These are phyloP conservation scores for Pinus tabuliformis DNA, from an alignment of 75 land plant species.

Conservation along the genomic window DNA sequence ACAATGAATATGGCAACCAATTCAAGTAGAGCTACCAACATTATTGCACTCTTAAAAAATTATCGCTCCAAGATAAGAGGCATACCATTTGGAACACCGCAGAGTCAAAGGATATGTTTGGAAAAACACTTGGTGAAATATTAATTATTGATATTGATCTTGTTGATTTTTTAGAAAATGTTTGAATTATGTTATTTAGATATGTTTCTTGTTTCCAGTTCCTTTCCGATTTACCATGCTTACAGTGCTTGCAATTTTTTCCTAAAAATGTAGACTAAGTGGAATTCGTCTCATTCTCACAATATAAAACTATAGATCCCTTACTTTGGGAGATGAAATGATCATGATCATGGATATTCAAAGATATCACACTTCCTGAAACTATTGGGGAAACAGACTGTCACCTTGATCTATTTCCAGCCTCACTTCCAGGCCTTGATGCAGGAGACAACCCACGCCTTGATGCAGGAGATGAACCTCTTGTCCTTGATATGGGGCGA, in stretches of 20 bases:
- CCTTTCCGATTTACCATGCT: too few species aligned
- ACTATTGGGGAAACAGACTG: conserved; percentile 62
- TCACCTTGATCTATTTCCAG: conserved; percentile 20
- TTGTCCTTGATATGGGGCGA: conserved; percentile 46
- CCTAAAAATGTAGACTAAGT: too few species aligned
- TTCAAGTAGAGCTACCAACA: not conserved
- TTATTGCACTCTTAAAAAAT: not conserved
- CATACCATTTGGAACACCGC: conserved; percentile 52
- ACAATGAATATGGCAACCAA: not conserved
- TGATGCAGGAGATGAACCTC: conserved; percentile 36
- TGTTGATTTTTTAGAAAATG: too few species aligned
- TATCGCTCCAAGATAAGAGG: not conserved
- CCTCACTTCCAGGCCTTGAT: conserved; percentile 45
- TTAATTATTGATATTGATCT: too few species aligned
- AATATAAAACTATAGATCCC: too few species aligned
- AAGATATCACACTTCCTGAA: conserved; percentile 66
- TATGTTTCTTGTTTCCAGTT: too few species aligned
- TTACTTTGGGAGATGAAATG: too few species aligned
- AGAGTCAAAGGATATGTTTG: conserved; percentile 61
- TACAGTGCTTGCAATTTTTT: too few species aligned
- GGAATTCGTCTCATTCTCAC: too few species aligned
- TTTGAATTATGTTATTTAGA: too few species aligned
- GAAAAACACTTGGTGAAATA: conserved; percentile 19
- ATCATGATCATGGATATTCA: conserved; percentile 15
- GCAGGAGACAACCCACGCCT: conserved; percentile 28